A percentile compares a stretch with the other conserved stretches of the same genome.
phyloP scores from a whole-genome alignment of 495 filamentous ascomycete genomes.

The Annulohypoxylon nitens region DNA sequence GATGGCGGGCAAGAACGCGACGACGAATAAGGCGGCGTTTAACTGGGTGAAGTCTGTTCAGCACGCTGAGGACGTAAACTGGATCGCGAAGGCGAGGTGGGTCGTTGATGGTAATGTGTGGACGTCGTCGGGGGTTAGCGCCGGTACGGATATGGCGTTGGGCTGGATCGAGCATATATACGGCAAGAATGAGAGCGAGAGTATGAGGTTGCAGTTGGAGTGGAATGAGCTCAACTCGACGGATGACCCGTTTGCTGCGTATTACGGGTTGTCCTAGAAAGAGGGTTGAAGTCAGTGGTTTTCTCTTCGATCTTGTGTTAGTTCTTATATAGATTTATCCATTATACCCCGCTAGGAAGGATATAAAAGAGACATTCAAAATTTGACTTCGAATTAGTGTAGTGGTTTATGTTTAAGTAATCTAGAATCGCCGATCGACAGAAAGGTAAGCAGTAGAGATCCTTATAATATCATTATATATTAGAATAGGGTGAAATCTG shows the following conservation, averaged over 20 bases:
- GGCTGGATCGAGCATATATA: conserved; percentile 38
- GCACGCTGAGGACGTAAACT: conserved; percentile 37
- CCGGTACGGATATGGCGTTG: conserved; percentile 45
- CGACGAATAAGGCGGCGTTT: conserved; percentile 44
- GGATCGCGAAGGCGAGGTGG: conserved; percentile 44
- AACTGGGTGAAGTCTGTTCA: conserved; percentile 38
- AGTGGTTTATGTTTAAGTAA: not conserved
- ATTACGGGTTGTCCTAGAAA: conserved; percentile 34
- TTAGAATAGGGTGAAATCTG: not conserved
- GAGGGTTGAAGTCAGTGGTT: not conserved
- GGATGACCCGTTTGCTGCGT: conserved; percentile 45
- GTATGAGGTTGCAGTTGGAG: conserved; percentile 30
- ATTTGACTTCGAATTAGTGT: no score
- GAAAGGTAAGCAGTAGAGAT: not conserved
- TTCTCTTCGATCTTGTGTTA: not conserved
- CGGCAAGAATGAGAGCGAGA: conserved; percentile 40
- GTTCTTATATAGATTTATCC: not conserved
- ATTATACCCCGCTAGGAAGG: no score
- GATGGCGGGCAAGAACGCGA: conserved; percentile 37
- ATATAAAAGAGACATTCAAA: no score
- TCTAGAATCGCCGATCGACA: not conserved
- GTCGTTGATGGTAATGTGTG: conserved; percentile 44
- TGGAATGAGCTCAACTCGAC: conserved; percentile 40
- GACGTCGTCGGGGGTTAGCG: conserved; percentile 45
- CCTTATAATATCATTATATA: not conserved